Percentiles rank a stretch among this genome's conserved stretches.
phyloP scores from a whole-genome alignment of 2,329 filamentous ascomycete species.

The Cercospora beticola region DNA sequence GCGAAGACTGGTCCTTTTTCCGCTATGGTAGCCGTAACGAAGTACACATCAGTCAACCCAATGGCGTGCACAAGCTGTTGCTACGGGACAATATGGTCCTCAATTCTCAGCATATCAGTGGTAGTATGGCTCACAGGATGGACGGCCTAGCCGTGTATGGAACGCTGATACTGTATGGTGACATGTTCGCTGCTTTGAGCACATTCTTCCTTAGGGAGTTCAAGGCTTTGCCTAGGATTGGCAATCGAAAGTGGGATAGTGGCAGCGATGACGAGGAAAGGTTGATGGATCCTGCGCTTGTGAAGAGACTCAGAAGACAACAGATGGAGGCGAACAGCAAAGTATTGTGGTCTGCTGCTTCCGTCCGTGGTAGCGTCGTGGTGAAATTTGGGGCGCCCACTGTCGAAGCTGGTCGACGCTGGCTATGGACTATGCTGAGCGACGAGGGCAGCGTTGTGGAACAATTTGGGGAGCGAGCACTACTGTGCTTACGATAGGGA shows the following conservation, averaged over 20 bases:
- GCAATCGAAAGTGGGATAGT: constrained; percentile 70
- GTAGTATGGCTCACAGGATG: constrained; percentile 57
- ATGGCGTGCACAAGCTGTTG: constrained; percentile 58
- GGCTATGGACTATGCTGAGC: constrained; percentile 73
- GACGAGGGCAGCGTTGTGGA: constrained; percentile 69
- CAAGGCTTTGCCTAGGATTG: constrained; percentile 73
- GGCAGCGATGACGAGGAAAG: constrained; percentile 39
- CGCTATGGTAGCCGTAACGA: constrained; percentile 85
- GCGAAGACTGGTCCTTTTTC: constrained; percentile 83
- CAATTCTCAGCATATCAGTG: constrained; percentile 38
- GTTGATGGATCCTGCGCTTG: constrained; percentile 43
- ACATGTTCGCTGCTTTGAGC: constrained; percentile 63
- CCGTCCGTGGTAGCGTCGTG: constrained; percentile 77
- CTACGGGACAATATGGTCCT: constrained; percentile 84
- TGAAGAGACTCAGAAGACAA: constrained; percentile 46
- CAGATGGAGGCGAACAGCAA: constrained; percentile 58
- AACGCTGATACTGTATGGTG: constrained; percentile 78
- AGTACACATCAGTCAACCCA: constrained; percentile 60
- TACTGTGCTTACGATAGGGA: constrained; percentile 59
- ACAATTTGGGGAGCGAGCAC: constrained; percentile 75
- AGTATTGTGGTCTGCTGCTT: constrained; percentile 79
- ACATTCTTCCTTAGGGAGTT: constrained; percentile 80
- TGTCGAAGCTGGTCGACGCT: constrained; percentile 76
- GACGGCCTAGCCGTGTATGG: constrained; percentile 75
- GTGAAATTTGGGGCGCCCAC: constrained; percentile 86